Evolutionary conservation across 2,329 filamentous ascomycete species (phyloP), one percentile per base, ranked within the genome.

Genomic region (Periglandula ipomoeae): DNA sequence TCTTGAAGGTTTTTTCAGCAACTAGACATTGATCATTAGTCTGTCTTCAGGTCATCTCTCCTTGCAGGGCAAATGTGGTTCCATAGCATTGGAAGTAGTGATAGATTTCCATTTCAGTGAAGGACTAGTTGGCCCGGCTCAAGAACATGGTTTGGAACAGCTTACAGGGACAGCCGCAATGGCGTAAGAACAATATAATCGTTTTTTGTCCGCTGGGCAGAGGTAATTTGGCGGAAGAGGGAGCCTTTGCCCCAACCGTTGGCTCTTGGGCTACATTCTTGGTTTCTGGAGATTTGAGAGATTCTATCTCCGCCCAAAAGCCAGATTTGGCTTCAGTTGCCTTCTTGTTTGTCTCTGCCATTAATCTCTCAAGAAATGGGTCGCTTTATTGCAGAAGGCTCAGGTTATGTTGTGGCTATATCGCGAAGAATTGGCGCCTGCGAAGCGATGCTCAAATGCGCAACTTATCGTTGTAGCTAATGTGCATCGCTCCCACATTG

Each of bases 141-240:
- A 34, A 30, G n/a, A 9, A 35, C n/a, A 5, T 11, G 23, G n/a
- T 34, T 11, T 11, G 17, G 17, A 19, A 42, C 5, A 26, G 64
- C 74, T 60, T 74, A 85, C 84, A 87, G 10, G 84, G 84, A 67
- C 84, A 87, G 30, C 84, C 85, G 61, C 84, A 88, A 61, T 88
- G 84, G 30, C 85, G 73, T 5, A 89, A 71, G 58, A 89, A 89
- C 15, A 79, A 74, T 19, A 89, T 65, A 1, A 89, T 61, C 0
- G 75, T 78, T 1, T 80, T 79, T 56, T 76, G 79, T 22, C 68
- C 66, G 38, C 70, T 64, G 1, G 76, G 74, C n/a, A 85, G 63
- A 7, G 61, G 59, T 5, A 87, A 66, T 51, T 72, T 70, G 23
- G 69, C 55, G 24, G 76, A 72, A 5, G 68, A 69, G 1, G 82